Conservation (phyloP, 805 yeast genomes). For the Candida maltosa region DNA sequence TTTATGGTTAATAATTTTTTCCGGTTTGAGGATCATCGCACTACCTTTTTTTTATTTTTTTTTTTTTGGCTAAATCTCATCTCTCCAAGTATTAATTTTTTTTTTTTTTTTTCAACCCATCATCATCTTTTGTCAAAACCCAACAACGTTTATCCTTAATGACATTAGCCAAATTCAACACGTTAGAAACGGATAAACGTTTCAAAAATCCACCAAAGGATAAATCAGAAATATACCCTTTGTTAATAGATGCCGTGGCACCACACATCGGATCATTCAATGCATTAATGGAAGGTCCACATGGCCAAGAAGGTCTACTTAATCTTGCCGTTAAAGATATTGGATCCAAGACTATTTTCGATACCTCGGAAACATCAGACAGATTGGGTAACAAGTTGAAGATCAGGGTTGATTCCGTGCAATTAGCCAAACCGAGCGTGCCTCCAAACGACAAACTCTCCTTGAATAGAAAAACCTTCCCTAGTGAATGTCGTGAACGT, state of each 20-base stretch:
- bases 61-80: conserved; percentile 5
- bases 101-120: background rate
- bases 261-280: conserved; percentile 97
- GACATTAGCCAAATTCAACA: conserved; percentile 62
- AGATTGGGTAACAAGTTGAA: conserved; percentile 82
- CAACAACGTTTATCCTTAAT: conserved; percentile 7
- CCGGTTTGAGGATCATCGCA: too few species aligned
- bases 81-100: conserved; percentile 2
- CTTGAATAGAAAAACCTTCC: conserved; percentile 72
- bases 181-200: conserved; percentile 83
- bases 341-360: conserved; percentile 82
- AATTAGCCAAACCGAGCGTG: conserved; percentile 79
- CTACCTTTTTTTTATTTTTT: conserved; percentile 6
- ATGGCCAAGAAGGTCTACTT: conserved; percentile 79
- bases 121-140: background rate
- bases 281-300: conserved; percentile 86
- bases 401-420: conserved; percentile 86
- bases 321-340: conserved; percentile 86
- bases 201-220: conserved; percentile 89
- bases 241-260: conserved; percentile 82
- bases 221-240: conserved; percentile 67
- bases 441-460: conserved; percentile 70
- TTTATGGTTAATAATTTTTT: background rate
- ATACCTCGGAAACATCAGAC: conserved; percentile 60
- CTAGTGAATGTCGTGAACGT: conserved; percentile 84